Evolutionary conservation across 1,139 yeast species (phyloP).

Genomic region (Taphrina deformans): DNA sequence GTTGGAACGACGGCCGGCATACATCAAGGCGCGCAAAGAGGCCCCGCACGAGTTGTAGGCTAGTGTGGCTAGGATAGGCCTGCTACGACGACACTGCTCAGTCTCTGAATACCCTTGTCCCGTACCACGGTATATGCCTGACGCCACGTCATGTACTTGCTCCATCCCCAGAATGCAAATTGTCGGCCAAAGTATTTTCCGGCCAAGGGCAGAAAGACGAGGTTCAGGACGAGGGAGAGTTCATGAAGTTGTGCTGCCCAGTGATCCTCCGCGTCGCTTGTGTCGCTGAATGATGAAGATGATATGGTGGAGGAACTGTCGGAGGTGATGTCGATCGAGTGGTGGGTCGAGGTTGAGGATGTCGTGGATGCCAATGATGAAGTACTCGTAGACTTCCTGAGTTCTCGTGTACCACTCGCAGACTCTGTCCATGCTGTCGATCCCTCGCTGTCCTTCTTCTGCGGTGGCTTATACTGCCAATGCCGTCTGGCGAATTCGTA

Average conservation of each 20-base stretch:
- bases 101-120: slow-evolving; percentile 11
- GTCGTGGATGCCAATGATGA: background rate
- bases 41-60: slow-evolving; percentile 23
- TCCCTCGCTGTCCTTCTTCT: background rate
- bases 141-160: slow-evolving; percentile 19
- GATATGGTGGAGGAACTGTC: background rate
- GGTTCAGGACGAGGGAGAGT: slow-evolving; percentile 8
- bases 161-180: slow-evolving; percentile 32
- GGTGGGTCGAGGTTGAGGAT: background rate
- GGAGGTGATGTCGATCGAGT: slow-evolving; percentile 2
- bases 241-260: slow-evolving; percentile 27
- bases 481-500: background rate
- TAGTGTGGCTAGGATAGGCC: background rate
- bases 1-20: slow-evolving; percentile 24
- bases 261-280: slow-evolving; percentile 15
- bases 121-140: slow-evolving; percentile 1
- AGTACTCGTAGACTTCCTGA: background rate
- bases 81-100: slow-evolving; percentile 11
- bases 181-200: slow-evolving; percentile 34
- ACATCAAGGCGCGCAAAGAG: slow-evolving; percentile 25
- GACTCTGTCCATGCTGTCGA: background rate
- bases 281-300: background rate
- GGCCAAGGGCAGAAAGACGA: slow-evolving; percentile 23
- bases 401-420: background rate
- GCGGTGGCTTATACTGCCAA: background rate